These are phyloP conservation scores for Trichophyton rubrum DNA, from an alignment of 2,329 filamentous ascomycete genomes.

Conservation along the genomic window DNA sequence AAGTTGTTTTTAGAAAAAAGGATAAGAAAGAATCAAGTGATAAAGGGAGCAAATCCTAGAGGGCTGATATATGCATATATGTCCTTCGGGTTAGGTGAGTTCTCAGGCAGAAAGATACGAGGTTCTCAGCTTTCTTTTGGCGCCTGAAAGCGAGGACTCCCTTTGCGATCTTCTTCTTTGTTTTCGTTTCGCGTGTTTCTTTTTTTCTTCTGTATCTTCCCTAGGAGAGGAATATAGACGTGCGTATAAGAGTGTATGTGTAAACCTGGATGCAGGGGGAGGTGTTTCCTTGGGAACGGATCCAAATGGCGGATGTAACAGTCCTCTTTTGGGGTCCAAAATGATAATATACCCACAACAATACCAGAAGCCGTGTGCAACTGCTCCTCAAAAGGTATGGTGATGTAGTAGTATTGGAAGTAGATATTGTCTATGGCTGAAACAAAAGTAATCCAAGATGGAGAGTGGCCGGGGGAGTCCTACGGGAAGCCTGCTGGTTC, in stretches of 20 bases:
- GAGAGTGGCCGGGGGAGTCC: background rate
- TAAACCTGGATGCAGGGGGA: background rate
- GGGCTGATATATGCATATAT: background rate
- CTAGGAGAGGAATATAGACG: background rate
- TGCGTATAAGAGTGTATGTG: background rate
- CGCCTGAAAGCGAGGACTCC: background rate
- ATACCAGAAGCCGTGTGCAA: conserved; percentile 4
- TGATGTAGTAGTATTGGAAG: background rate
- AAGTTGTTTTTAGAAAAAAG: background rate
- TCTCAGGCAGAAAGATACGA: background rate
- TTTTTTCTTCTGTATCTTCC: background rate
- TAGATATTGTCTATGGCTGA: background rate
- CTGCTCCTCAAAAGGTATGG: conserved; percentile 3
- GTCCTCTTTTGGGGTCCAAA: conserved; percentile 1
- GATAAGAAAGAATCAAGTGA: background rate
- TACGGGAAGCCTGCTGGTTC: background rate
- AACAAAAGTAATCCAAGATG: background rate
- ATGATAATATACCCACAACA: conserved; percentile 1
- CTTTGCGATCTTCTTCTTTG: background rate
- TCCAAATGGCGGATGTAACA: conserved; percentile 4
- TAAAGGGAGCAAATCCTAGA: background rate
- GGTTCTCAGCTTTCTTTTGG: background rate
- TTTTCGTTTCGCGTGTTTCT: background rate
- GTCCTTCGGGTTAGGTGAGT: background rate
- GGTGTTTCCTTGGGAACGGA: background rate